Evolutionary conservation across 148 eudicot species (phyloP), one percentile per base, ranked within the genome.

Genomic region (Diospyros lotus): DNA sequence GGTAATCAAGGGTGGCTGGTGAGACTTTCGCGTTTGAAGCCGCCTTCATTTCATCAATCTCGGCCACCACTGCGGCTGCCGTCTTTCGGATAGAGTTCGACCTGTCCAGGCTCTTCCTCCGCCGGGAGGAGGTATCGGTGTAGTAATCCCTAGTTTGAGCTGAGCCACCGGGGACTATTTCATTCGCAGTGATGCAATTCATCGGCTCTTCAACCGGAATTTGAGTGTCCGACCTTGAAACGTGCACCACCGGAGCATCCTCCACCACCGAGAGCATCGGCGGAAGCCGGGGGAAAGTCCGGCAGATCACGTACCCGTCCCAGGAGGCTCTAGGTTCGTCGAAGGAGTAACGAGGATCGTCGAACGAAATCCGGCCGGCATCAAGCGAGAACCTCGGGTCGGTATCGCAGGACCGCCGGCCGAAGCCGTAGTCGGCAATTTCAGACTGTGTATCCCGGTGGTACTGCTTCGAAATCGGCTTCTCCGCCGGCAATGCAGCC

Each of bases 241-340:
- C 83, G 44, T 56, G 77, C 14, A 66, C 82, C 28, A 78, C 85
- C 0, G 93, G 90, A 28, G 83, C 75, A 76, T 89, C 96, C 82
- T 91, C 98, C 17, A 93, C 86, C 17, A 88, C 89, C 1, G 97
- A 89, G 15, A 89, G 88, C 96, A 91, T 91, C 0, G 98, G 96
- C 12, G 96, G 82, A 69, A 89, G 86, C 76, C 91, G 82, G 0
- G 98, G 86, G 48, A 89, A 88, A 1, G 44, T 84, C 77, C 86
- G 75, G 5, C 93, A 92, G 41, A 76, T 80, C 85, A 93, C 72
- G 43, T 91, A 83, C 6, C 98, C 98, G 68, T 93, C 98, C 97
- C 98, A 93, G 7, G 94, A 89, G 68, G 97, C 98, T 45, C 98
- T 83, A 43, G 96, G 94, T 80, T 91, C 92, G 38, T 93, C 98